Percentiles rank a stretch among this genome's conserved stretches.
phyloP scores from a whole-genome alignment of 805 yeast genomes.

The Metschnikowia colocasiae region DNA sequence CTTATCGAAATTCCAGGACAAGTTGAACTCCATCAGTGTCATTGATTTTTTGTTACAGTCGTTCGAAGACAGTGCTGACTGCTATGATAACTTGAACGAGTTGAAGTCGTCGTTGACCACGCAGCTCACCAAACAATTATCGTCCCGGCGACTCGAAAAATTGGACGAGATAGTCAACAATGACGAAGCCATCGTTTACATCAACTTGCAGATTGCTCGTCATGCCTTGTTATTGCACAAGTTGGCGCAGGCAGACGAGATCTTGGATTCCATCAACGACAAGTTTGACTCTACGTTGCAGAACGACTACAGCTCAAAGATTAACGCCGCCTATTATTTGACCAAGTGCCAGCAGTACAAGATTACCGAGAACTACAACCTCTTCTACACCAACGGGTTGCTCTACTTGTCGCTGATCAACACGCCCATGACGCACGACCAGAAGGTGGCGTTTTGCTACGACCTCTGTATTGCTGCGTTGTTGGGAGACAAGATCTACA shows the following conservation, averaged over 20 bases:
- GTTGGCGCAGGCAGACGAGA: slow-evolving; percentile 57
- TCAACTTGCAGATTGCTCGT: slow-evolving; percentile 67
- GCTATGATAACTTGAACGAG: slow-evolving; percentile 36
- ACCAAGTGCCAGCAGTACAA: slow-evolving; percentile 75
- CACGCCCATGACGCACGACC: slow-evolving; percentile 36
- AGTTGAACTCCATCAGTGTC: slow-evolving; percentile 73
- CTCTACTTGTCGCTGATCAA: slow-evolving; percentile 75
- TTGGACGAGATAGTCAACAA: slow-evolving; percentile 35
- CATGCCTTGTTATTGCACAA: slow-evolving; percentile 53
- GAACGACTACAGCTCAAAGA: slow-evolving; percentile 42
- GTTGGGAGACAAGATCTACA: slow-evolving; percentile 87
- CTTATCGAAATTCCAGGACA: slow-evolving; percentile 60
- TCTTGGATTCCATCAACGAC: slow-evolving; percentile 58
- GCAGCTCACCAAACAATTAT: slow-evolving; percentile 26
- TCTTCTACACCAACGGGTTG: slow-evolving; percentile 76
- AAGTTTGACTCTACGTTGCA: slow-evolving; percentile 47
- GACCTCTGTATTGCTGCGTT: slow-evolving; percentile 84
- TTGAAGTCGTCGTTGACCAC: slow-evolving; percentile 27
- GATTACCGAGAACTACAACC: slow-evolving; percentile 71
- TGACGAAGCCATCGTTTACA: slow-evolving; percentile 53
- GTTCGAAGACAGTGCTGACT: slow-evolving; percentile 31
- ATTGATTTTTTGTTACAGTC: slow-evolving; percentile 67
- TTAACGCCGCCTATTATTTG: slow-evolving; percentile 80
- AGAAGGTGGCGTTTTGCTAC: slow-evolving; percentile 47
- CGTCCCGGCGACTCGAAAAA: slow-evolving; percentile 24